Percentiles rank a stretch among this genome's conserved stretches.
These are phyloP conservation scores for Pseudogymnoascus sp. DNA, from an alignment of 2,329 filamentous ascomycete genomes.

Conservation along the genomic window DNA sequence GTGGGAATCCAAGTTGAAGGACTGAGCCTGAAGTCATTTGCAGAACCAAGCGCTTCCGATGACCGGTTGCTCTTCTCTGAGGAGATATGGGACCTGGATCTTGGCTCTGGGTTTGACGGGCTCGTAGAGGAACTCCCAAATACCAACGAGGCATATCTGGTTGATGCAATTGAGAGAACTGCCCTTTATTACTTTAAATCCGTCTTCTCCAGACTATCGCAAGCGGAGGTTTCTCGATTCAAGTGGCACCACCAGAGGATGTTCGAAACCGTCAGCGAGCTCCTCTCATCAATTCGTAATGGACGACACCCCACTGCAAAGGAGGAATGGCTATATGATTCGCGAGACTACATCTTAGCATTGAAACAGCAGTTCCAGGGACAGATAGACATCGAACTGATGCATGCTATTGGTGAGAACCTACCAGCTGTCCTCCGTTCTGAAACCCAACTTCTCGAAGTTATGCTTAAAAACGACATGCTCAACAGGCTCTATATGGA, in stretches of 20 bases:
- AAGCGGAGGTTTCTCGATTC: too few relatives aligned
- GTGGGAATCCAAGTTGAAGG: too few relatives aligned
- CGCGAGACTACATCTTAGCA: background rate
- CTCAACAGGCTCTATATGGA: conserved; percentile 13
- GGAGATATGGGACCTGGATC: background rate
- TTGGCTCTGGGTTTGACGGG: background rate
- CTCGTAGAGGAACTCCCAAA: background rate
- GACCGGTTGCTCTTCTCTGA: background rate
- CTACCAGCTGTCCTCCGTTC: conserved; percentile 7
- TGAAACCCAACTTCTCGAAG: conserved; percentile 11
- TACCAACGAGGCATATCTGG: too few relatives aligned
- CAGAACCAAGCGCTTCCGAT: background rate
- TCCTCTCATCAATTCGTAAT: background rate
- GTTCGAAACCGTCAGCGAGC: background rate
- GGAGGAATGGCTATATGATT: conserved; percentile 10
- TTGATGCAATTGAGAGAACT: too few relatives aligned
- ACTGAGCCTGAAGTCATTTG: background rate
- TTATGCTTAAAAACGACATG: conserved; percentile 2
- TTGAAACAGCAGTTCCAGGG: background rate
- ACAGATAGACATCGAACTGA: background rate
- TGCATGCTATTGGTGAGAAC: conserved; percentile 12
- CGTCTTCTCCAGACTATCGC: too few relatives aligned
- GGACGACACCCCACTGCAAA: conserved; percentile 4
- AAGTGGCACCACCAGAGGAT: background rate
- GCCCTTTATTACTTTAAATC: too few relatives aligned